phyloP scores from a whole-genome alignment of 495 filamentous ascomycete species.

The Usnea hakonensis region DNA sequence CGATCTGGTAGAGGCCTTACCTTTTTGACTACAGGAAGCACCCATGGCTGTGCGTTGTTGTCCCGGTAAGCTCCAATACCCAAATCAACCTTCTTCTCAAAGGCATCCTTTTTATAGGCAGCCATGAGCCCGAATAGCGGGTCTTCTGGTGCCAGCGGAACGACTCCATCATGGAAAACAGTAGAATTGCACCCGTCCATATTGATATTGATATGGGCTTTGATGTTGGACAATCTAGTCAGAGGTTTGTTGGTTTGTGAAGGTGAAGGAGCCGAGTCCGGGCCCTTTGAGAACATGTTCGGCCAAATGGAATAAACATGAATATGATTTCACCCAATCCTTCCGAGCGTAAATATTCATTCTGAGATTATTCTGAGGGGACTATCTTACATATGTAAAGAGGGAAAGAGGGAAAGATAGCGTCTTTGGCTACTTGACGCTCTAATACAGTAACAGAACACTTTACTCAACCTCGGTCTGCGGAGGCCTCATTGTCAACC shows the following conservation, averaged over 20 bases:
- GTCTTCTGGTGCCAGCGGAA: conserved; percentile 90
- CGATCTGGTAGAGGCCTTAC: conserved; percentile 36
- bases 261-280: conserved; percentile 28
- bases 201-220: conserved; percentile 39
- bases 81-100: conserved; percentile 85
- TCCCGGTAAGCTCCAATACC: conserved; percentile 96
- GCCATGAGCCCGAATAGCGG: conserved; percentile 90
- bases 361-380: no score
- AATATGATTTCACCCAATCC: no score
- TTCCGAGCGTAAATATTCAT: no score
- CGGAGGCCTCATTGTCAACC: no score
- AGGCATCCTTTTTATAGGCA: conserved; percentile 76
- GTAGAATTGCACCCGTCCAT: conserved; percentile 46
- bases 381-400: no score
- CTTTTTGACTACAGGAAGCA: conserved; percentile 93
- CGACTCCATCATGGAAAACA: conserved; percentile 67
- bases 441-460: no score
- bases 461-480: no score
- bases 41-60: conserved; percentile 95
- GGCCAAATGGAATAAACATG: no score
- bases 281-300: conserved; percentile 29
- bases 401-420: no score
- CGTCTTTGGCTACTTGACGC: no score
- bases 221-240: conserved; percentile 29
- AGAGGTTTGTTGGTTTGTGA: conserved; percentile 33